These are phyloP conservation scores for Rubia yunnanensis DNA, from an alignment of 257 asterid species.

Conservation along the genomic window DNA sequence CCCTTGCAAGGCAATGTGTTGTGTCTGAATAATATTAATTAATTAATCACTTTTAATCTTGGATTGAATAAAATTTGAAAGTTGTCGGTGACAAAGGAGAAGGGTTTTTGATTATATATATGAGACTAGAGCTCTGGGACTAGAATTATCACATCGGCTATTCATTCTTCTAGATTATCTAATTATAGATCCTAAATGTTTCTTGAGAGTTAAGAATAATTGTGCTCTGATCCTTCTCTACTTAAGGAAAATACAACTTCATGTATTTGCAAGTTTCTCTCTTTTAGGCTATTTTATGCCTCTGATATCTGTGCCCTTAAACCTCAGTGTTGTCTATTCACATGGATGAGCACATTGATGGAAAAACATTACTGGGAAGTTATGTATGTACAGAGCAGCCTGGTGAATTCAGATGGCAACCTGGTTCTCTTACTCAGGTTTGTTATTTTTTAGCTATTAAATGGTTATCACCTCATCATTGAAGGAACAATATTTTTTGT, in stretches of 20 bases:
- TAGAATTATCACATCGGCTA: too few relatives aligned
- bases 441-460: slow-evolving; percentile 9
- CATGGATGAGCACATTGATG: slow-evolving; percentile 98
- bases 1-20: too few relatives aligned
- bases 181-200: not conserved
- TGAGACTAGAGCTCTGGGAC: too few relatives aligned
- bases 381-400: slow-evolving; percentile 88
- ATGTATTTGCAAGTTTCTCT: not conserved
- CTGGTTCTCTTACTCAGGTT: slow-evolving; percentile 98
- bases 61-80: not conserved
- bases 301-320: not conserved
- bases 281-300: not conserved
- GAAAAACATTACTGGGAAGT: slow-evolving; percentile 81
- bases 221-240: not conserved
- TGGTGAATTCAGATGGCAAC: slow-evolving; percentile 99
- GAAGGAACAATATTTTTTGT: slow-evolving; percentile 10
- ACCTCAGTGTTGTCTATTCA: slow-evolving; percentile 62
- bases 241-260: not conserved
- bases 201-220: not conserved
- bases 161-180: not conserved
- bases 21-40: too few relatives aligned
- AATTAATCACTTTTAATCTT: too few relatives aligned
- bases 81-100: not conserved
- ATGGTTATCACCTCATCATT: slow-evolving; percentile 17
- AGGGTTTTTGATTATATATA: not conserved